Evolutionary conservation across 164 flowering plant species (phyloP).

Genomic region (Hamamelis virginiana): DNA sequence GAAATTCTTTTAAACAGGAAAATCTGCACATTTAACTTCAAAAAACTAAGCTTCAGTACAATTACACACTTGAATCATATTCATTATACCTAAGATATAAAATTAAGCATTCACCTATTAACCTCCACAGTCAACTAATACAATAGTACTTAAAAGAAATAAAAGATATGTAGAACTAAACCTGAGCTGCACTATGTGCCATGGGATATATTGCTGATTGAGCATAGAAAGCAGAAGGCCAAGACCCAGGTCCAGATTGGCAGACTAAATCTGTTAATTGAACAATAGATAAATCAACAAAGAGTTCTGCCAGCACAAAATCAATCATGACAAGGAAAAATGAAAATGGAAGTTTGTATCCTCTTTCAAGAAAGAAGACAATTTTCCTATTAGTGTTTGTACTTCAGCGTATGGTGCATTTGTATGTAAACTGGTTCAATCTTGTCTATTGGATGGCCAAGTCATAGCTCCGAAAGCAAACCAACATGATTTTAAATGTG

Average conservation of each 20-base stretch:
- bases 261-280: constrained; percentile 78
- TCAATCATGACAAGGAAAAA: constrained; percentile 6
- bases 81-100: no score
- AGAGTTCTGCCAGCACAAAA: neutral
- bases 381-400: neutral
- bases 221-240: constrained; percentile 90
- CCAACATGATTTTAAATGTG: no score
- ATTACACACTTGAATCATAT: no score
- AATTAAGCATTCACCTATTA: no score
- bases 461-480: neutral
- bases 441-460: neutral
- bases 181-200: constrained; percentile 99
- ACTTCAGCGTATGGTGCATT: neutral
- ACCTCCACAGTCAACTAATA: constrained; percentile 1
- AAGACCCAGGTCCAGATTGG: constrained; percentile 97
- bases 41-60: no score
- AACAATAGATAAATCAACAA: constrained; percentile 4
- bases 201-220: constrained; percentile 87
- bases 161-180: constrained; percentile 22
- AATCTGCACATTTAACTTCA: no score
- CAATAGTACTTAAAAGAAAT: neutral
- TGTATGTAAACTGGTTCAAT: neutral
- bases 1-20: no score
- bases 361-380: neutral
- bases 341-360: neutral